These are phyloP conservation scores for Funneliformis geosporum DNA, from an alignment of 192 early-diverging fungal genomes.

Conservation along the genomic window DNA sequence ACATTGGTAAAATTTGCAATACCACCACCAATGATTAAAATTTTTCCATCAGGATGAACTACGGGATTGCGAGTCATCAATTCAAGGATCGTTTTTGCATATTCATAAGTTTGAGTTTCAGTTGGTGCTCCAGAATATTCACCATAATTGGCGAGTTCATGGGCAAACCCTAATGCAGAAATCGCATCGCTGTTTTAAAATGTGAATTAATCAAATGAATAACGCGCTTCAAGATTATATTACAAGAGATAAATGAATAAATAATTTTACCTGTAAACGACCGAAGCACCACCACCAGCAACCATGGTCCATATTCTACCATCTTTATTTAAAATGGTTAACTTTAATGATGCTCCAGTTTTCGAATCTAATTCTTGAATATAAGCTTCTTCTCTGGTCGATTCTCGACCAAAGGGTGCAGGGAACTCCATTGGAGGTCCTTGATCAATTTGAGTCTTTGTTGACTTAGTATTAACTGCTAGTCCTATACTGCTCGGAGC, in stretches of 20 bases:
- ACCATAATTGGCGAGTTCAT: constrained; percentile 98
- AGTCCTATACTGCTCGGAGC: constrained; percentile 57
- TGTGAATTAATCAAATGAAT: background rate
- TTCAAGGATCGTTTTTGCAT: constrained; percentile 97
- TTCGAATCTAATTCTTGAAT: constrained; percentile 97
- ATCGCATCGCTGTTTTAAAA: constrained; percentile 81
- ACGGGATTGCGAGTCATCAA: constrained; percentile 89
- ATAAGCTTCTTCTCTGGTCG: constrained; percentile 97
- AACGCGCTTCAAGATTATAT: background rate
- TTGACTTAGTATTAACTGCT: constrained; percentile 19
- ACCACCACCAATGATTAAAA: constrained; percentile 98
- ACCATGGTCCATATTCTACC: constrained; percentile 99
- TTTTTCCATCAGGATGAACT: constrained; percentile 87
- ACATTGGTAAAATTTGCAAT: constrained; percentile 99
- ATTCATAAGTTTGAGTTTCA: constrained; percentile 99
- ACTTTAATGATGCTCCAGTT: constrained; percentile 97
- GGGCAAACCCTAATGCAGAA: constrained; percentile 90
- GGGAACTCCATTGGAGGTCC: constrained; percentile 96
- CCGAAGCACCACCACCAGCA: constrained; percentile 97
- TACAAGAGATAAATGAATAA: background rate
- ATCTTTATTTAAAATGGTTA: constrained; percentile 93
- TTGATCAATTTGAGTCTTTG: constrained; percentile 54
- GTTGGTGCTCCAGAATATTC: constrained; percentile 99
- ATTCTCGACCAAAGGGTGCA: constrained; percentile 95
- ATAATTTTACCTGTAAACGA: constrained; percentile 72